phyloP scores from a whole-genome alignment of 805 yeast genomes.

The Cyberlindnera subsufficiens region DNA sequence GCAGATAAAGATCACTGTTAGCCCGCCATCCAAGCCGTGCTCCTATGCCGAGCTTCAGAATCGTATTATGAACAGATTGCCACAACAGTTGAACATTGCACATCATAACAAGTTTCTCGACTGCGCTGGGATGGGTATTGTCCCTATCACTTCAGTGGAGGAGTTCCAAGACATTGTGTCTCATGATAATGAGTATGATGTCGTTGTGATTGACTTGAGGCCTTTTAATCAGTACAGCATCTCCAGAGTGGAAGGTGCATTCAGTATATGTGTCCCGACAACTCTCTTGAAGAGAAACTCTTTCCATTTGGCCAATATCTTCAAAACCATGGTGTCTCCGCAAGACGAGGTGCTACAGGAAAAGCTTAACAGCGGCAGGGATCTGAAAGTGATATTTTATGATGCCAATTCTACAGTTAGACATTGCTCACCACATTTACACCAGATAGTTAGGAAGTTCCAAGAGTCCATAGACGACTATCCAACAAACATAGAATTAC shows the following conservation, averaged over 20 bases:
- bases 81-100: slow-evolving; percentile 9
- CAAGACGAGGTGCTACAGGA: slow-evolving; percentile 14
- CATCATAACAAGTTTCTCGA: slow-evolving; percentile 11
- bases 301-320: slow-evolving; percentile 21
- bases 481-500: slow-evolving; percentile 11
- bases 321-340: slow-evolving; percentile 22
- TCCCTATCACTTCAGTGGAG: slow-evolving; percentile 5
- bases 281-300: slow-evolving; percentile 64
- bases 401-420: slow-evolving; percentile 17
- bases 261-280: slow-evolving; percentile 83
- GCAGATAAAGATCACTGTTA: slow-evolving; percentile 10
- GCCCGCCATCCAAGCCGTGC: slow-evolving; percentile 7
- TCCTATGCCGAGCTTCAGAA: slow-evolving; percentile 3
- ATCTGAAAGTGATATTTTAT: slow-evolving; percentile 18
- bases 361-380: slow-evolving; percentile 6
- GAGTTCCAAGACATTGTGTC: slow-evolving; percentile 5
- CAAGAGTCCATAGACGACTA: slow-evolving; percentile 10
- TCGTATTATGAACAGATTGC: slow-evolving; percentile 4
- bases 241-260: slow-evolving; percentile 51
- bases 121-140: slow-evolving; percentile 7
- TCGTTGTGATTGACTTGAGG: slow-evolving; percentile 50
- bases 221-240: slow-evolving; percentile 72
- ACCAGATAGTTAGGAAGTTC: slow-evolving; percentile 23
- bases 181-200: slow-evolving; percentile 4
- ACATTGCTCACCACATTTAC: slow-evolving; percentile 21